Evolutionary conservation across 2,329 filamentous ascomycete species (phyloP).

Genomic region (Ilyonectria mors-panacis): DNA sequence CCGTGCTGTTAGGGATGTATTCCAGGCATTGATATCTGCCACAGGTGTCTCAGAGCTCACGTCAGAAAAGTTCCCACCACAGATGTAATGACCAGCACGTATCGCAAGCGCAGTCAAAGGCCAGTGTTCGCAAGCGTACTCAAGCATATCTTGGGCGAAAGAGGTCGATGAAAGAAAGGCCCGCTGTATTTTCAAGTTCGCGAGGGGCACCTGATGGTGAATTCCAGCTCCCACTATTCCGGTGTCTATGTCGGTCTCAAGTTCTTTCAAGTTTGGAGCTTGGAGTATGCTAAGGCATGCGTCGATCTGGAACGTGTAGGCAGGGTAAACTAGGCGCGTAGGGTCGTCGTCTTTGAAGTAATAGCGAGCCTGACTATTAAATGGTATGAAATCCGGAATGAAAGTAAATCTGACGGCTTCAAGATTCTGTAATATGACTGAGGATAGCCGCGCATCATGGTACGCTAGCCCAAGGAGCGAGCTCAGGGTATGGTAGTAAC

Average conservation of each 20-base stretch:
- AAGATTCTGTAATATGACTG: background rate
- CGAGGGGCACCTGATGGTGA: too few species aligned
- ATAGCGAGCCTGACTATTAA: background rate
- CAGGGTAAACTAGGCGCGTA: background rate
- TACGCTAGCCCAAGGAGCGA: background rate
- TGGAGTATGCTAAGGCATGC: background rate
- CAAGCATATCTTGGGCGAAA: background rate
- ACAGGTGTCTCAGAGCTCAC: background rate
- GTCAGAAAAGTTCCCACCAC: background rate
- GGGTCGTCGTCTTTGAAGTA: background rate
- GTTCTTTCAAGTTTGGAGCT: background rate
- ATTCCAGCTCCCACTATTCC: background rate
- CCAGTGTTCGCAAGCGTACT: background rate
- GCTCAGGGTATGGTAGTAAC: background rate
- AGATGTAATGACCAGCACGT: accelerated
- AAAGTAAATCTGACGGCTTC: background rate
- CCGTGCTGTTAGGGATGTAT: background rate
- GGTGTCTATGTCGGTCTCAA: background rate
- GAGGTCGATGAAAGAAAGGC: too few species aligned
- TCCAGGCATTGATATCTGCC: background rate
- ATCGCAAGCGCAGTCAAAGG: background rate
- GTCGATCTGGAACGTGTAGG: background rate
- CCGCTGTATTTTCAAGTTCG: too few species aligned
- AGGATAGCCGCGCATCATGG: background rate
- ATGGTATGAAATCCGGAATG: background rate